A percentile compares a stretch with the other conserved stretches of the same genome.
These are phyloP conservation scores for Aspergillus jensenii DNA, from an alignment of 2,329 filamentous ascomycete genomes.

Conservation along the genomic window DNA sequence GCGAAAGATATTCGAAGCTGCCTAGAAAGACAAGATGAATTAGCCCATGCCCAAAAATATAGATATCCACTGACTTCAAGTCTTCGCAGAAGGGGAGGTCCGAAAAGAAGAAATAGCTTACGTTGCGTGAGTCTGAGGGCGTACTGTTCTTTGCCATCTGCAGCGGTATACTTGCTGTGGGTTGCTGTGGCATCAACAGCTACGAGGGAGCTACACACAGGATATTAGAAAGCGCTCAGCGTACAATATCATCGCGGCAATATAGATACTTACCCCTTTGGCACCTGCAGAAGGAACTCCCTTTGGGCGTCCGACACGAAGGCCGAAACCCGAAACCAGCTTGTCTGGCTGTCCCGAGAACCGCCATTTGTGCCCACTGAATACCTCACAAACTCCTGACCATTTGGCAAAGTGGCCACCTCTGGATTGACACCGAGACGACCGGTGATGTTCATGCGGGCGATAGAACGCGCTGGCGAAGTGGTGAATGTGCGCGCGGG, in stretches of 20 bases:
- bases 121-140: conserved; percentile 74
- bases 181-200: conserved; percentile 80
- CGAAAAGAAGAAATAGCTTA: conserved; percentile 48
- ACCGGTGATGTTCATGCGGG: conserved; percentile 83
- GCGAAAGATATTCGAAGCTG: background rate
- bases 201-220: conserved; percentile 64
- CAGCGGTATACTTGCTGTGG: conserved; percentile 66
- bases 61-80: background rate
- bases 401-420: conserved; percentile 66
- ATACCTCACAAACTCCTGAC: conserved; percentile 75
- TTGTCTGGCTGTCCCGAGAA: conserved; percentile 69
- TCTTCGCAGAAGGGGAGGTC: background rate
- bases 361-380: conserved; percentile 70
- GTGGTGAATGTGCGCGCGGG: conserved; percentile 73
- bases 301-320: conserved; percentile 69
- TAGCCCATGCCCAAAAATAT: background rate
- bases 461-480: conserved; percentile 59
- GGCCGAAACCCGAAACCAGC: conserved; percentile 79
- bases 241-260: background rate
- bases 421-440: conserved; percentile 80
- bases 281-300: conserved; percentile 70
- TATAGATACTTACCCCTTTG: conserved; percentile 74
- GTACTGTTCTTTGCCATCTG: conserved; percentile 65
- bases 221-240: conserved; percentile 8
- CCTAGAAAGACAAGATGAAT: background rate